Evolutionary conservation across 371 early-diverging fungal species (phyloP).

Genomic region (Mortierella sp.): DNA sequence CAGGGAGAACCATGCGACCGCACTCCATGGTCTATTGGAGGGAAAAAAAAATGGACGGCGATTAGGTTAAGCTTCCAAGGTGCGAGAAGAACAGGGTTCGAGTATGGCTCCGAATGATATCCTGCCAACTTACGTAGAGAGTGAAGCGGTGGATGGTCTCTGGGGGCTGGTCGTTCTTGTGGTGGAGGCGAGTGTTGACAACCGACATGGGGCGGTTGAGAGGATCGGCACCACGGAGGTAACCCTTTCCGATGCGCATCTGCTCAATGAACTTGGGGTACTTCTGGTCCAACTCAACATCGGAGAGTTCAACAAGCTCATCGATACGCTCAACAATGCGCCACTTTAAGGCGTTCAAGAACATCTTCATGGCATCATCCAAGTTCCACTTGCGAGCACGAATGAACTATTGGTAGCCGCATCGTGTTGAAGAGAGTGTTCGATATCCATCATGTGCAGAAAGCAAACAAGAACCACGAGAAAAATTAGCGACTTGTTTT

Average conservation of each 20-base stretch:
- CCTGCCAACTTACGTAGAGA: constrained; percentile 63
- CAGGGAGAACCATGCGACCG: constrained; percentile 73
- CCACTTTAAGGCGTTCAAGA: constrained; percentile 74
- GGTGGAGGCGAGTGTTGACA: constrained; percentile 60
- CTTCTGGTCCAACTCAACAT: constrained; percentile 58
- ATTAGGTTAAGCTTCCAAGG: neutral
- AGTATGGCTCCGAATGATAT: neutral
- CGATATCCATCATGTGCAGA: neutral
- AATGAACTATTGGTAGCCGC: constrained; percentile 62
- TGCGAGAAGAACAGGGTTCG: neutral
- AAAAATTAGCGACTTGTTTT: neutral
- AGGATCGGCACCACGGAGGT: constrained; percentile 70
- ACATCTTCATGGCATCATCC: constrained; percentile 74
- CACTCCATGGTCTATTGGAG: constrained; percentile 75
- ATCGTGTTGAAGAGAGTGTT: neutral
- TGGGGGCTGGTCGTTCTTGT: constrained; percentile 64
- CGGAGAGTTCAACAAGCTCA: constrained; percentile 69
- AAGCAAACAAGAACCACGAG: too few relatives aligned
- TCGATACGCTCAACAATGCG: constrained; percentile 65
- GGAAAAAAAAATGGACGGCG: neutral
- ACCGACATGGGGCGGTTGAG: constrained; percentile 54
- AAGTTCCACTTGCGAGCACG: constrained; percentile 87
- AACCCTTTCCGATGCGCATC: constrained; percentile 65
- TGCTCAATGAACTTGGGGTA: constrained; percentile 60
- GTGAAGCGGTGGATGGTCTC: constrained; percentile 72